Base-by-base conservation (phyloP, 495 filamentous ascomycete species). In the Hypoxylon fuscum region DNA sequence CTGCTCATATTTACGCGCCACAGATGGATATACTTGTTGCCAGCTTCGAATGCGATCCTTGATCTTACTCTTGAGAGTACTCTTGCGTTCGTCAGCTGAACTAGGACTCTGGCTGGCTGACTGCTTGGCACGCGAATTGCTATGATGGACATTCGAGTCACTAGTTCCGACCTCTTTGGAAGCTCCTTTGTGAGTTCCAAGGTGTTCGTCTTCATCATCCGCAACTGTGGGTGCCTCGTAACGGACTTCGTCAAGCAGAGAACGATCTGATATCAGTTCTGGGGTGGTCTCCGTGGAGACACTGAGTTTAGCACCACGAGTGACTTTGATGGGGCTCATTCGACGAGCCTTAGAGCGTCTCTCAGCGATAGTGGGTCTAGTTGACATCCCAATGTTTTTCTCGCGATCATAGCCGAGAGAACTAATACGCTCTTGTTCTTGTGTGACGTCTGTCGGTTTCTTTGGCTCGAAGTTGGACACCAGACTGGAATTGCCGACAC, bases 1-100 rank as follows among this genome's bases (percentile, higher is more conserved):
- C 84, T 87, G 67, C 82, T 84, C 62, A 93, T 76, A 70, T 92
- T 89, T 31, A 90, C 80, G 89, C 87, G 91, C 81, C 92, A 88
- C 47, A 88, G 92, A 34, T 87, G 83, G 18, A 87, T 90, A 42
- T 92, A 89, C 69, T 90, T 90, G 53, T 87, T 92, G 23, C 88
- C 87, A 5, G 81, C 82, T 15, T 74, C 73, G 69, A 89, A 87
- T 12, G 61, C 66, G 46, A 71, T 66, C 60, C 89, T 82, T 17
- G 78, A 76, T 11, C 62, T 55, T 59, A 83, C 81, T 41, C 31
- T 47, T 15, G 6, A 21, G 32, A 43, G 18, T 25, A 17, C 32
- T 5, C 38, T 15, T 58, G 58, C 32, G 55, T 63, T 47, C 50
- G 49, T 31, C 12, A 21, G 15, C 43, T 55, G 11, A 29, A 15